Evolutionary conservation across 345 rosid genomes (phyloP), one percentile per base, ranked within the genome.

Genomic region (Heritiera fomes): DNA sequence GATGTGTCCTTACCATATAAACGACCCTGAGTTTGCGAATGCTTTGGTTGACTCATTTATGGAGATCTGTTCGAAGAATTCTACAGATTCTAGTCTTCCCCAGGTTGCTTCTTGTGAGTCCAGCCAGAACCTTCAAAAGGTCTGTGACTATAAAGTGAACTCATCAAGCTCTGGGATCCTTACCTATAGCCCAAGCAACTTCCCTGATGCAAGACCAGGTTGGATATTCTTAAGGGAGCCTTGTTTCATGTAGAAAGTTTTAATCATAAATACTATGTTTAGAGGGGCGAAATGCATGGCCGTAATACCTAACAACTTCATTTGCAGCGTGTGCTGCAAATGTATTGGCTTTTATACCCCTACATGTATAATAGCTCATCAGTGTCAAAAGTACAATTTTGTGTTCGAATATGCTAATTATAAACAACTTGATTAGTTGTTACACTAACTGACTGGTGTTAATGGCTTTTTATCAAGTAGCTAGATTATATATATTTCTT

Each of bases 151-250:
- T 32, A 52, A 20, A 66, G 73, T 56, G 73, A 78, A 60, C 53
- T 61, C 82, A 10, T 77, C 81, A 30, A 84, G 82, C 79, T 71
- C 49, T 81, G 91, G 77, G 84, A 79, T 84, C 41, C 71, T 89
- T 74, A 72, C 82, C 71, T 87, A 82, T 83, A 88, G 86, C 86
- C 94, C 96, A 80, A 90, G 86, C 85, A 82, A 86, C 84, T 92
- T 87, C 78, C 96, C 99, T 62, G 88, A 91, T 79, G 98, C 98
- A 76, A 89, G 80, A 83, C 94, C 92, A 90, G 99, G 98, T 95
- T 78, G 63, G 71, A 28, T 60, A 63, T 73, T 70, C 68, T 63
- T 62, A 47, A 43, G 45, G 9, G 77, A 53, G 58, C 50, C 7
- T 32, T 82, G 15, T 14, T 60, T n/a, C 53, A 7, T 12, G 5